phyloP scores from a whole-genome alignment of 2,329 filamentous ascomycete species.

The Amauroascus niger region DNA sequence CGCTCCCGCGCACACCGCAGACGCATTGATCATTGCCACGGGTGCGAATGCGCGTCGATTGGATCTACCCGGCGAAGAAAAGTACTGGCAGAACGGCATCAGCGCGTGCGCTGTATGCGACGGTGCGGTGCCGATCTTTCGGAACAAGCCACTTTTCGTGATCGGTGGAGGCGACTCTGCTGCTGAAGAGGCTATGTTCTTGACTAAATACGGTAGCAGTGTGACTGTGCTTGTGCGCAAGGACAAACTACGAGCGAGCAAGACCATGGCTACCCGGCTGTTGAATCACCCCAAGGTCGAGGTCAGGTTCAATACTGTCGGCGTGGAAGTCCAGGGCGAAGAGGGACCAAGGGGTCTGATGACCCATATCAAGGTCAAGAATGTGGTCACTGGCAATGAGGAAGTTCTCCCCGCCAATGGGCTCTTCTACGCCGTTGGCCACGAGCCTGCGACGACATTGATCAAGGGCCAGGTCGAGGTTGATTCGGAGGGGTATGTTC shows the following conservation, averaged over 20 bases:
- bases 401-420: constrained; percentile 85
- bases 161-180: constrained; percentile 96
- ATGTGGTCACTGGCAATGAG: constrained; percentile 63
- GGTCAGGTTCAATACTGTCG: constrained; percentile 74
- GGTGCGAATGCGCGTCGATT: constrained; percentile 84
- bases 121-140: constrained; percentile 92
- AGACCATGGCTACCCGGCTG: constrained; percentile 83
- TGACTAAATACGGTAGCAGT: constrained; percentile 94
- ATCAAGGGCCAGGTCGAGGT: constrained; percentile 84
- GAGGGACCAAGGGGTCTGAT: constrained; percentile 66
- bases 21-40: constrained; percentile 87
- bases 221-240: constrained; percentile 87
- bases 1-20: constrained; percentile 68
- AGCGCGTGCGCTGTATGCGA: constrained; percentile 96
- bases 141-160: constrained; percentile 88
- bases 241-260: constrained; percentile 76
- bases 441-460: constrained; percentile 83
- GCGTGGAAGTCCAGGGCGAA: constrained; percentile 75
- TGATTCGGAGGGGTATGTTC: constrained; percentile 82
- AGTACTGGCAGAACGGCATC: constrained; percentile 96
- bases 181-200: constrained; percentile 91
- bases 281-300: constrained; percentile 79
- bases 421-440: constrained; percentile 93
- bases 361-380: constrained; percentile 75
- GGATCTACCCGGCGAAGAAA: constrained; percentile 75